These are phyloP conservation scores for Vanderwaltozyma verrucispora DNA, from an alignment of 805 yeast species.

Conservation along the genomic window DNA sequence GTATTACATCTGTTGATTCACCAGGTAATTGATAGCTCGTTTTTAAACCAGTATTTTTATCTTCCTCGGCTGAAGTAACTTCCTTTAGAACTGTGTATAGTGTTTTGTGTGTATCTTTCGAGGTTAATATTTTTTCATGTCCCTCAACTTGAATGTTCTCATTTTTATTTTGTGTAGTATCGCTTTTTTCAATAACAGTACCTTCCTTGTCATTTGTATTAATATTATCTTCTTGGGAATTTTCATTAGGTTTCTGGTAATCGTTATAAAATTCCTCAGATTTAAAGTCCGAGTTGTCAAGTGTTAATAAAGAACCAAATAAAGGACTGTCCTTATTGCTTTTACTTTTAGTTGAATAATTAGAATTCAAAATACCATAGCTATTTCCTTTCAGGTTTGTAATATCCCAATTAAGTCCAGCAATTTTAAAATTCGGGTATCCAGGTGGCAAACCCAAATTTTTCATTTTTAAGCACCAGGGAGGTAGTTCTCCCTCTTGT, in stretches of 20 bases:
- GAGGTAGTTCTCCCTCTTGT: constrained; percentile 49
- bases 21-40: background rate
- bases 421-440: constrained; percentile 55
- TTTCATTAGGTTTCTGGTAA: no score
- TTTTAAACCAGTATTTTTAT: background rate
- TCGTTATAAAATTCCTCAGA: no score
- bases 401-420: constrained; percentile 38
- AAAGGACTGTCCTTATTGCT: constrained; percentile 1
- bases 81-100: constrained; percentile 17
- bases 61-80: background rate
- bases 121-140: constrained; percentile 1
- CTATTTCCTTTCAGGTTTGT: constrained; percentile 29
- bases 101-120: background rate
- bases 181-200: no score
- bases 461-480: constrained; percentile 69
- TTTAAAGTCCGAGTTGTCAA: constrained; percentile 21
- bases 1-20: background rate
- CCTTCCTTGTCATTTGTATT: no score
- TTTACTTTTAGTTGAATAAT: constrained; percentile 10
- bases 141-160: no score
- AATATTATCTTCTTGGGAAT: no score
- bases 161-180: no score
- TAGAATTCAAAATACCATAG: constrained; percentile 15
- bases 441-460: constrained; percentile 76
- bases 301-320: constrained; percentile 27